Percentiles rank a stretch among this genome's conserved stretches.
Evolutionary conservation across 352 stramenopile genomes (phyloP).

Genomic region (Phytophthora tubulina): DNA sequence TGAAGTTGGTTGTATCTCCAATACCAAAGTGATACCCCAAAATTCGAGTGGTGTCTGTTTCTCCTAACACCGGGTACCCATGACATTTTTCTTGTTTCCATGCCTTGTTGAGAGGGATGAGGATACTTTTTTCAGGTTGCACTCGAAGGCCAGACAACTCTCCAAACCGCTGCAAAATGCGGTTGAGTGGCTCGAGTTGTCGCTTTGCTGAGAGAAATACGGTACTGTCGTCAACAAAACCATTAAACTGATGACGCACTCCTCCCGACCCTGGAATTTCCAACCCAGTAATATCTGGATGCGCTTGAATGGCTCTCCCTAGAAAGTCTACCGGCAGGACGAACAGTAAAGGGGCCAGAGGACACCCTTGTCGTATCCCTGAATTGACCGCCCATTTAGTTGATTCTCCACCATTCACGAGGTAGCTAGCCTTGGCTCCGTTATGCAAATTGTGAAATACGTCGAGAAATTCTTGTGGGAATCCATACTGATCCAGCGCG

Average conservation of each 20-base stretch:
- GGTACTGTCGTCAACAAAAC: conserved; percentile 17
- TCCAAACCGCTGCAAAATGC: neutral
- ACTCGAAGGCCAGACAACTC: conserved; percentile 7
- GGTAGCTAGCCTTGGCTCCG: conserved; percentile 10
- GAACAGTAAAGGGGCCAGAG: conserved; percentile 15
- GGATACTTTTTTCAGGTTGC: conserved; percentile 9
- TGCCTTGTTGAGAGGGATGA: too few relatives aligned
- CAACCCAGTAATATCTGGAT: conserved; percentile 1
- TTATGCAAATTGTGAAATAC: conserved; percentile 3
- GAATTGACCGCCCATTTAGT: conserved; percentile 7
- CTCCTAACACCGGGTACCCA: too few relatives aligned
- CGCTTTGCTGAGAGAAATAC: conserved; percentile 1
- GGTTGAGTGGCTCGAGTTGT: neutral
- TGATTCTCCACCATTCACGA: conserved; percentile 11
- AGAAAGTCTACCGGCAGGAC: conserved; percentile 16
- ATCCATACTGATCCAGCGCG: conserved; percentile 2
- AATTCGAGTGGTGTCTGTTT: too few relatives aligned
- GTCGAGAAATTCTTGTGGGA: conserved; percentile 2
- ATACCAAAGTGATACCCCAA: too few relatives aligned
- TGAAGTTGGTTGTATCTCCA: too few relatives aligned
- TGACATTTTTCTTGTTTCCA: too few relatives aligned
- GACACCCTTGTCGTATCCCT: conserved; percentile 16
- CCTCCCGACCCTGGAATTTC: neutral
- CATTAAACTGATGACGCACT: neutral
- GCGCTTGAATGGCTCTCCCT: neutral